Evolutionary conservation across 2,329 filamentous ascomycete genomes (phyloP).

Genomic region (Pestalotiopsis sp.): DNA sequence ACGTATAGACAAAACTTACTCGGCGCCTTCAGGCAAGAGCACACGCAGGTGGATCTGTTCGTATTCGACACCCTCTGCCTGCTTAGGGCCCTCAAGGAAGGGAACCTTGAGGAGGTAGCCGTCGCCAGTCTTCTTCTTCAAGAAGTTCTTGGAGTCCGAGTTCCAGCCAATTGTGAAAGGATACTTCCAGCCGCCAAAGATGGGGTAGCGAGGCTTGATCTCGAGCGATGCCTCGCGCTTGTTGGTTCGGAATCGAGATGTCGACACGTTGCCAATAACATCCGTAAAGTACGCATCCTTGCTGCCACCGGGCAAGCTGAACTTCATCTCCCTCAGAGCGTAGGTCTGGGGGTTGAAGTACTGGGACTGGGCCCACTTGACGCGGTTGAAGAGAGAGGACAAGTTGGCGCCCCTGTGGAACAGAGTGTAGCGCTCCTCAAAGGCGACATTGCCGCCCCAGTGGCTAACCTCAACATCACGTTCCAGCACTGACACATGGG

Average conservation of each 20-base stretch:
- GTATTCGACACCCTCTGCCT: conserved; percentile 84
- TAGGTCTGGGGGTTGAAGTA: conserved; percentile 79
- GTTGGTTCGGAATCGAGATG: conserved; percentile 81
- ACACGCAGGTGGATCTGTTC: conserved; percentile 79
- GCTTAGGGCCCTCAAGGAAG: conserved; percentile 90
- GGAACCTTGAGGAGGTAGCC: conserved; percentile 88
- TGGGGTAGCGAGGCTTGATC: conserved; percentile 90
- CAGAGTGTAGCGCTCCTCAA: conserved; percentile 91
- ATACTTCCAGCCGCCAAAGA: conserved; percentile 98
- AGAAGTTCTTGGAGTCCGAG: conserved; percentile 75
- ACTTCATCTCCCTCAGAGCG: conserved; percentile 80
- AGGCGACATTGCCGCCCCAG: conserved; percentile 96
- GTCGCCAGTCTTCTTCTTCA: conserved; percentile 68
- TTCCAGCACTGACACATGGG: conserved; percentile 77
- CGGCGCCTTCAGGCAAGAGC: conserved; percentile 88
- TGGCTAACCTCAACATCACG: conserved; percentile 95
- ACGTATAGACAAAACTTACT: conserved; percentile 53
- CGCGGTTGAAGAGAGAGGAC: conserved; percentile 72
- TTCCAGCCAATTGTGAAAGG: conserved; percentile 98
- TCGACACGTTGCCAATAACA: conserved; percentile 95
- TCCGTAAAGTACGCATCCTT: conserved; percentile 93
- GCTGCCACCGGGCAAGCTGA: conserved; percentile 79
- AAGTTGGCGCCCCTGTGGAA: conserved; percentile 84
- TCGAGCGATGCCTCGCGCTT: conserved; percentile 82
- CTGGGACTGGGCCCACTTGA: conserved; percentile 72